phyloP scores from a whole-genome alignment of 495 filamentous ascomycete genomes.

The Penicillium ochrochloron region DNA sequence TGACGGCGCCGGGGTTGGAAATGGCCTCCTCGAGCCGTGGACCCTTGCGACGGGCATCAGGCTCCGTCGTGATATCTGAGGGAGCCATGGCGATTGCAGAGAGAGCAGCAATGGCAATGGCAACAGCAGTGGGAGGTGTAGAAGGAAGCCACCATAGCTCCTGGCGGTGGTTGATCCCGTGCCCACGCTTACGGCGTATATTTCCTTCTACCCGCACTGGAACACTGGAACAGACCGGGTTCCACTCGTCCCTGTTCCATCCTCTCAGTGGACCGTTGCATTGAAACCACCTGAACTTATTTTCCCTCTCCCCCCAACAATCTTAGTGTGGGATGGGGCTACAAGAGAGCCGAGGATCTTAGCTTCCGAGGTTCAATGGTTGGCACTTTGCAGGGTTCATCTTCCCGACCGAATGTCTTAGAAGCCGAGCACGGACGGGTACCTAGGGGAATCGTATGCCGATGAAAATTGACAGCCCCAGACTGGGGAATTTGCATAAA shows the following conservation, averaged over 20 bases:
- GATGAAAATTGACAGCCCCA: neutral
- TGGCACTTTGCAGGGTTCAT: neutral
- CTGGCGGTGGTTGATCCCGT: slow-evolving; percentile 30
- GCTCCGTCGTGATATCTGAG: slow-evolving; percentile 22
- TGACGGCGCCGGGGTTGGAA: slow-evolving; percentile 79
- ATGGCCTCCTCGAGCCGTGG: slow-evolving; percentile 68
- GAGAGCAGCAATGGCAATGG: slow-evolving; percentile 20
- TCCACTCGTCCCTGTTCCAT: slow-evolving; percentile 18
- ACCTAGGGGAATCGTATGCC: neutral
- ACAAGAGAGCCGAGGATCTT: slow-evolving; percentile 26
- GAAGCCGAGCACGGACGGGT: neutral
- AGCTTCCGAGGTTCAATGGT: slow-evolving; percentile 24
- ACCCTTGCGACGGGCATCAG: slow-evolving; percentile 31
- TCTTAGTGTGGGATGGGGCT: neutral
- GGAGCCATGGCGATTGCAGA: slow-evolving; percentile 29
- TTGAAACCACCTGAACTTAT: neutral
- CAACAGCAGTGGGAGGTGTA: neutral
- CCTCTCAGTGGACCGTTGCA: neutral
- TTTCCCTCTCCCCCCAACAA: neutral
- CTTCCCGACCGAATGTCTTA: neutral
- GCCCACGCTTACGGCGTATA: slow-evolving; percentile 55
- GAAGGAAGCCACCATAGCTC: neutral
- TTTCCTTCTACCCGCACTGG: slow-evolving; percentile 50
- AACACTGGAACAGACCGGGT: neutral
- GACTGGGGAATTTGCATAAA: neutral